Conservation (phyloP, 495 filamentous ascomycete genomes). For the Penicillium mononematosum region DNA sequence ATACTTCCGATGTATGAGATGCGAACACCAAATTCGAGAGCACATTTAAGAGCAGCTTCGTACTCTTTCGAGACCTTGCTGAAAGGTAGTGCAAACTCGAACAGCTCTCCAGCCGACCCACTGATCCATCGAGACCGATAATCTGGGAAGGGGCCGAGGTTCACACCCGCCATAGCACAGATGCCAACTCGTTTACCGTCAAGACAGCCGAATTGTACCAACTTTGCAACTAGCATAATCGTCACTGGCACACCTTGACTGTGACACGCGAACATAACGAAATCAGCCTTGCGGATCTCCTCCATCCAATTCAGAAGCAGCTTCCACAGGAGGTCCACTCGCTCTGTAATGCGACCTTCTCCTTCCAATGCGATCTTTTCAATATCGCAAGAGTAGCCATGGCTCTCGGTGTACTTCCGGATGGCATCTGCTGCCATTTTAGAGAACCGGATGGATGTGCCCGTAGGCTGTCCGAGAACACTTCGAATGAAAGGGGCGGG, state of each 20-base stretch:
- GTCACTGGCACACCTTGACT: conserved; percentile 94
- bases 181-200: conserved; percentile 68
- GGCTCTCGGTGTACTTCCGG: conserved; percentile 69
- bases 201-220: conserved; percentile 77
- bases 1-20: conserved; percentile 88
- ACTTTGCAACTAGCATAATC: conserved; percentile 87
- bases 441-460: conserved; percentile 90
- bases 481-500: conserved; percentile 80
- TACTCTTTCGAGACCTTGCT: conserved; percentile 82
- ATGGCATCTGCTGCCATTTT: conserved; percentile 84
- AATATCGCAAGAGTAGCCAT: conserved; percentile 65
- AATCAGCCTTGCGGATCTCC: conserved; percentile 80
- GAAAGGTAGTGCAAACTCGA: conserved; percentile 79
- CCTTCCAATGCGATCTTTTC: conserved; percentile 94
- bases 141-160: conserved; percentile 85
- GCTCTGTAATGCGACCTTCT: conserved; percentile 91
- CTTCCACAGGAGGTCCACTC: conserved; percentile 91
- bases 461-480: conserved; percentile 90
- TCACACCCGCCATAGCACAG: conserved; percentile 94
- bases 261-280: conserved; percentile 87
- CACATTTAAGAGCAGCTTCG: conserved; percentile 66
- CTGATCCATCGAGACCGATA: conserved; percentile 82
- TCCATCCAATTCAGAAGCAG: conserved; percentile 93
- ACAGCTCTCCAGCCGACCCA: conserved; percentile 85
- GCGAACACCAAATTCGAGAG: conserved; percentile 73